Conservation (phyloP, 768 basidiomycete genomes). For the Mycena galericulata region DNA sequence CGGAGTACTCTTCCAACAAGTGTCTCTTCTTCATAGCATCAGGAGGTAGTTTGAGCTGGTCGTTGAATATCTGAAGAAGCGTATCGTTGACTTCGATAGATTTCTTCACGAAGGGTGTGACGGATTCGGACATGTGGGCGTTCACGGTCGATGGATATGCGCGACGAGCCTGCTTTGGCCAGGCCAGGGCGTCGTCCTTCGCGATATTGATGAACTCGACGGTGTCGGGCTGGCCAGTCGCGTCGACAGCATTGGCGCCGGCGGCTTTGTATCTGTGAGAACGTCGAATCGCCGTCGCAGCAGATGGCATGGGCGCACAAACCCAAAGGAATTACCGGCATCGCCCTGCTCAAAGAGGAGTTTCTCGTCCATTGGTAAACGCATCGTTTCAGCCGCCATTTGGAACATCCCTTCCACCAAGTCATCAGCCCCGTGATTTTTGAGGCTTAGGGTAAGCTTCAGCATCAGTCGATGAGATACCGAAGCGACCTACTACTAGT, state of each 20-base stretch:
- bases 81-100: slow-evolving; percentile 67
- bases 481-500: no score
- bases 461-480: no score
- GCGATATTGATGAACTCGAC: slow-evolving; percentile 76
- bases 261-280: slow-evolving; percentile 67
- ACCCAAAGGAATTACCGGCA: slow-evolving; percentile 56
- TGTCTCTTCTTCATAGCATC: slow-evolving; percentile 62
- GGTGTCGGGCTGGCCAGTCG: slow-evolving; percentile 65
- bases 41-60: slow-evolving; percentile 62
- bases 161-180: slow-evolving; percentile 63
- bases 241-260: slow-evolving; percentile 73
- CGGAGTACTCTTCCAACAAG: slow-evolving; percentile 58
- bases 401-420: slow-evolving; percentile 65
- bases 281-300: slow-evolving; percentile 31
- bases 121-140: slow-evolving; percentile 59
- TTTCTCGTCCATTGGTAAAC: slow-evolving; percentile 66
- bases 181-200: slow-evolving; percentile 76
- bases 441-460: no score
- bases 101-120: slow-evolving; percentile 69
- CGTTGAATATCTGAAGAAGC: slow-evolving; percentile 68
- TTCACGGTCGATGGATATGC: slow-evolving; percentile 68
- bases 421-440: slow-evolving; percentile 66
- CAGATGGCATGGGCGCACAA: neutral
- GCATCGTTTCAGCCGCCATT: slow-evolving; percentile 66
- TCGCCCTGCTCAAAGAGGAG: slow-evolving; percentile 70